phyloP scores from a whole-genome alignment of 2,329 filamentous ascomycete genomes.

The Claviceps arundinis region DNA sequence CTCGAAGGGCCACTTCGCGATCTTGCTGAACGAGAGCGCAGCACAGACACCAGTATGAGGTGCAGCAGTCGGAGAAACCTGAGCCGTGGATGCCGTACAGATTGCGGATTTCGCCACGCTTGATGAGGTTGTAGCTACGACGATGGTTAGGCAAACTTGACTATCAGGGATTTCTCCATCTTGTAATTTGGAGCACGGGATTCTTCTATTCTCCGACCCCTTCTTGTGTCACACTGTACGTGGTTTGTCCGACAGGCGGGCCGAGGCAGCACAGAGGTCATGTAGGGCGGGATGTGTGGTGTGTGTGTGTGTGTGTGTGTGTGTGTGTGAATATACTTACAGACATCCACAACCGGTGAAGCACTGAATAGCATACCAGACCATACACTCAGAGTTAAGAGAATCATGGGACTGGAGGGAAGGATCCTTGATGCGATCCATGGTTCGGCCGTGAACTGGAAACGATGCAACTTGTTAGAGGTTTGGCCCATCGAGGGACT shows the following conservation, averaged over 20 bases:
- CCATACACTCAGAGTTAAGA: conserved; percentile 29
- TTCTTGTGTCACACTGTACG: too few species aligned
- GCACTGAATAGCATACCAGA: conserved; percentile 25
- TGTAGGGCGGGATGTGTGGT: too few species aligned
- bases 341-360: conserved; percentile 31
- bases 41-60: conserved; percentile 41
- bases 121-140: conserved; percentile 32
- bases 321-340: conserved; percentile 13
- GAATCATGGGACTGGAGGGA: conserved; percentile 24
- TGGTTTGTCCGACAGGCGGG: too few species aligned
- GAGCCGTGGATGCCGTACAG: conserved; percentile 39
- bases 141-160: not conserved
- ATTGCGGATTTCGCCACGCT: conserved; percentile 39
- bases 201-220: too few species aligned
- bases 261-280: too few species aligned
- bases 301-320: too few species aligned
- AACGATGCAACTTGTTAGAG: too few species aligned
- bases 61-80: conserved; percentile 34
- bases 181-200: too few species aligned
- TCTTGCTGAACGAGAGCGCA: conserved; percentile 46
- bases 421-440: conserved; percentile 31
- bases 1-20: conserved; percentile 32
- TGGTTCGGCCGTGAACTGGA: conserved; percentile 29
- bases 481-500: too few species aligned
- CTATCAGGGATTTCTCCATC: too few species aligned